Evolutionary conservation across 768 basidiomycete genomes (phyloP).

Genomic region (Tricholomella constricta): DNA sequence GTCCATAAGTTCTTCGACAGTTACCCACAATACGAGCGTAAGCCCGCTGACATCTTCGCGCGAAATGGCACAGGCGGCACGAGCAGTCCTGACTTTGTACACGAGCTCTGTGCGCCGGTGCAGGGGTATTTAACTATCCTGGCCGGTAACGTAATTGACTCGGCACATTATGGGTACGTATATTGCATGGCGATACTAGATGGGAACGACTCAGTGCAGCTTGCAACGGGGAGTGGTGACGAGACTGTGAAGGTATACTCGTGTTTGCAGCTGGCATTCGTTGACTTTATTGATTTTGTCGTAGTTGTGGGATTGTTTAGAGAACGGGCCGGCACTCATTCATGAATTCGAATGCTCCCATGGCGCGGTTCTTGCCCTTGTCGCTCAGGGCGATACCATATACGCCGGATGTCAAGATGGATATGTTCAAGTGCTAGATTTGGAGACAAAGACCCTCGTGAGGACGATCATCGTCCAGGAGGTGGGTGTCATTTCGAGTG

Average conservation of each 20-base stretch:
- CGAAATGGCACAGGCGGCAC: conserved; percentile 47
- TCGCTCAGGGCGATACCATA: conserved; percentile 73
- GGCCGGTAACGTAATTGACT: conserved; percentile 72
- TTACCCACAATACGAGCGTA: conserved; percentile 72
- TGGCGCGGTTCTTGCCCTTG: conserved; percentile 84
- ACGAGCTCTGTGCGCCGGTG: conserved; percentile 29
- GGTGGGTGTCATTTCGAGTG: conserved; percentile 36
- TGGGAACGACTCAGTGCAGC: conserved; percentile 36
- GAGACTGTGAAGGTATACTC: conserved; percentile 88
- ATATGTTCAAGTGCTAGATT: conserved; percentile 85
- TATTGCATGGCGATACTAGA: conserved; percentile 68
- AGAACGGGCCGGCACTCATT: conserved; percentile 45
- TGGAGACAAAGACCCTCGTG: conserved; percentile 86
- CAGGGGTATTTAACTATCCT: conserved; percentile 57
- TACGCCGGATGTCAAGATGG: conserved; percentile 96
- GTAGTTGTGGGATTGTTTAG: conserved; percentile 69
- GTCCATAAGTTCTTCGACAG: conserved; percentile 93
- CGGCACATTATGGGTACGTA: conserved; percentile 94
- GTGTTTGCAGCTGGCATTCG: too few species aligned
- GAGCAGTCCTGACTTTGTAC: conserved; percentile 33
- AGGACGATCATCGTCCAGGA: conserved; percentile 87
- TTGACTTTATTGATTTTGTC: neutral
- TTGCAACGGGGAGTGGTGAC: conserved; percentile 90
- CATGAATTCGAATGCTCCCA: conserved; percentile 72
- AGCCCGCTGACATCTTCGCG: conserved; percentile 67